phyloP scores from a whole-genome alignment of 768 basidiomycete species.

The Mycena pura region DNA sequence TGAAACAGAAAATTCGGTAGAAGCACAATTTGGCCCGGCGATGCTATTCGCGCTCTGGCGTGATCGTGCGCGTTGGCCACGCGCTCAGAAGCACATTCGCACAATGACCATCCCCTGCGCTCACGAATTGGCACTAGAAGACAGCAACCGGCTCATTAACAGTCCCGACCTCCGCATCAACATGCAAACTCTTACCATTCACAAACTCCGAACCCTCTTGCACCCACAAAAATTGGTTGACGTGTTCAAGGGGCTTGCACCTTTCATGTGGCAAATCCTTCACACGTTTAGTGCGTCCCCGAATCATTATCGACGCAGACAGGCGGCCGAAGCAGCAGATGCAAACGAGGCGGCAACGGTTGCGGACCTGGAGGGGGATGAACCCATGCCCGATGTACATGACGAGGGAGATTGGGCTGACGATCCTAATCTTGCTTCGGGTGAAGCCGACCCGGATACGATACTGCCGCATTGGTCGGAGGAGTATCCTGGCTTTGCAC shows the following conservation, averaged over 20 bases:
- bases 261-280: slow-evolving; percentile 15
- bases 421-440: background rate
- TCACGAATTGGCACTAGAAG: slow-evolving; percentile 10
- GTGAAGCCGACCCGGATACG: background rate
- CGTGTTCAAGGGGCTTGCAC: background rate
- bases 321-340: background rate
- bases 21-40: slow-evolving; percentile 10
- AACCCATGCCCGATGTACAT: background rate
- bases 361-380: background rate
- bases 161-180: slow-evolving; percentile 4
- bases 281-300: slow-evolving; percentile 4
- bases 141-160: slow-evolving; percentile 12
- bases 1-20: background rate
- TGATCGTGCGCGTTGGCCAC: background rate
- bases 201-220: background rate
- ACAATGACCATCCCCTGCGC: background rate
- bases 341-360: too few relatives aligned
- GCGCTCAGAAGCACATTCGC: background rate
- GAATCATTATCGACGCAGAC: background rate
- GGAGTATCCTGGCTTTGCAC: slow-evolving; percentile 21
- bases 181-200: slow-evolving; percentile 8
- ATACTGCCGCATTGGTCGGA: background rate
- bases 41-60: slow-evolving; percentile 17
- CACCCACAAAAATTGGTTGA: slow-evolving; percentile 1
- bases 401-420: slow-evolving; percentile 1